phyloP scores from a whole-genome alignment of 306 rosid genomes.

The Geum urbanum region DNA sequence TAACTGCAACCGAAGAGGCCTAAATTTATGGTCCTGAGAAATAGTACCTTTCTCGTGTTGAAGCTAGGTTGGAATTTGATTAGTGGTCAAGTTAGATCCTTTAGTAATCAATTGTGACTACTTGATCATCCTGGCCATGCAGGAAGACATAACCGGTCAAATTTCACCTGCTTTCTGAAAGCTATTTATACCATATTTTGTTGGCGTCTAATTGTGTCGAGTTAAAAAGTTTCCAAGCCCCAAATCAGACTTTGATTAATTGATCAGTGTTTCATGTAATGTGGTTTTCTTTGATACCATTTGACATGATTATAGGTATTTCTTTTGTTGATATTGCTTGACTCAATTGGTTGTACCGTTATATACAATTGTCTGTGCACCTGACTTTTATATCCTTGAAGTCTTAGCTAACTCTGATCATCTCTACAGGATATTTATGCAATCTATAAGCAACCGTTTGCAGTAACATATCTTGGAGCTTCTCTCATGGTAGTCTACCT shows the following conservation, averaged over 20 bases:
- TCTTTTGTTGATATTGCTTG: not conserved
- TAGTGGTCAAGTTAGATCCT: constrained; percentile 1
- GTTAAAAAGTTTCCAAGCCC: not conserved
- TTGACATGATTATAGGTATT: not conserved
- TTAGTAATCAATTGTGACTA: constrained; percentile 5
- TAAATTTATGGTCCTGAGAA: not conserved
- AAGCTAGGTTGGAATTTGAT: constrained; percentile 7
- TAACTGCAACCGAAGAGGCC: not conserved
- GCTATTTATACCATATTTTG: not conserved
- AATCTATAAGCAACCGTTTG: constrained; percentile 96
- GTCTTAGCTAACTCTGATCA: constrained; percentile 28
- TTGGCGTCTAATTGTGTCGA: constrained; percentile 4
- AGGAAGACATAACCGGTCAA: not conserved
- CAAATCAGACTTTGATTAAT: constrained; percentile 12
- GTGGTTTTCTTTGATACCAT: not conserved
- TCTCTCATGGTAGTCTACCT: constrained; percentile 98
- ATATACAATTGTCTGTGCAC: constrained; percentile 10
- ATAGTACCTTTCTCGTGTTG: not conserved
- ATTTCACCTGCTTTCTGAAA: not conserved
- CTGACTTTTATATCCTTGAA: constrained; percentile 7
- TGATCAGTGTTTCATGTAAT: constrained; percentile 1
- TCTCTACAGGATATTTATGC: constrained; percentile 63
- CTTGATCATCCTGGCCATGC: not conserved
- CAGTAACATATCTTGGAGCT: constrained; percentile 95
- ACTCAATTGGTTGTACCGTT: not conserved